Base-by-base conservation (phyloP, 352 stramenopile species). In the Phytopythium delawarense region DNA sequence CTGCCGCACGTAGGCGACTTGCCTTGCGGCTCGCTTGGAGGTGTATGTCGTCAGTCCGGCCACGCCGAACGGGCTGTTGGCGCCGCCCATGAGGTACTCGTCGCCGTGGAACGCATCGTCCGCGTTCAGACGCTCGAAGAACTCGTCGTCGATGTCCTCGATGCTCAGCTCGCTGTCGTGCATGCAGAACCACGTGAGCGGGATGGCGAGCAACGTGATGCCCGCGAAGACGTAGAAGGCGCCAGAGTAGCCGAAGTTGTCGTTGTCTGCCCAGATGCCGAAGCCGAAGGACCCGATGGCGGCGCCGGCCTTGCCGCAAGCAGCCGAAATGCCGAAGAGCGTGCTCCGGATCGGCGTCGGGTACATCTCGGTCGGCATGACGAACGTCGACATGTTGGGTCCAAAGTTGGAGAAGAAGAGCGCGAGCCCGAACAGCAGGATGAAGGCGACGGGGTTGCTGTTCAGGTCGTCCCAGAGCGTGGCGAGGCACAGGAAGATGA, bases 331-430 rank as follows among this genome's bases (percentile, higher is more conserved):
- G 16, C 91, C 90, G 70, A 97, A 88, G 63, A 87, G 96, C 45
- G 86, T 87, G 30, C 82, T 92, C 15, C 90, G 79, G 65, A 96
- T 90, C 50, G 91, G 76, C 11, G 90, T 97, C 7, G 78, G 78
- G 62, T 78, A 85, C 59, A 97, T 91, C 70, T 97, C 92, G 0
- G 90, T 89, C 0, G 90, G 89, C 73, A 97, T 82, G 18, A 97
- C 81, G 70, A 96, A 96, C 9, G 87, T 96, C 35, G 87, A 91
- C 55, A 71, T 81, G 68, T 95, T 95, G n/a, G n/a, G n/a, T n/a
- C n/a, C n/a, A n/a, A n/a, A n/a, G n/a, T n/a, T n/a, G n/a, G n/a
- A n/a, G n/a, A 91, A 91, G 63, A 92, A 94, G 35, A 96, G 79
- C 1, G 83, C 71, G 18, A 90, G 64, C 0, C 83, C 80, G 67